Conservation (phyloP, 805 yeast genomes). For the Lipomyces oligophaga region DNA sequence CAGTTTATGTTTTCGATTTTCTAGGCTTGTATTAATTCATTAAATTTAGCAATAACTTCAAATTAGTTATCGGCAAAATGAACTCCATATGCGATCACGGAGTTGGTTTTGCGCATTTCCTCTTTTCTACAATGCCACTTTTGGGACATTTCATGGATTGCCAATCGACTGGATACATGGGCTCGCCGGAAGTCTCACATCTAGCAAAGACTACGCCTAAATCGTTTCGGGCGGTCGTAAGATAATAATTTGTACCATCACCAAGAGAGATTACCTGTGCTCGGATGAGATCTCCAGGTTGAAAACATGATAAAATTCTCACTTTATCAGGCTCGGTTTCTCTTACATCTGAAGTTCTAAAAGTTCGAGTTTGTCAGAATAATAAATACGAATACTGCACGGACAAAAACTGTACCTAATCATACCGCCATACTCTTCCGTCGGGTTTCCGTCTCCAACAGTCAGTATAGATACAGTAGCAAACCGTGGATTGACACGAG, state of each 20-base stretch:
- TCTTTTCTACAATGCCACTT: constrained; percentile 67
- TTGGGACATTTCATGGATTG: constrained; percentile 80
- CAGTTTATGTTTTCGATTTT: neutral
- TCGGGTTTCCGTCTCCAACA: constrained; percentile 48
- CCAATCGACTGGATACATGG: constrained; percentile 92
- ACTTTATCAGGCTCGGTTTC: constrained; percentile 88
- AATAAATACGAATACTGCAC: no score
- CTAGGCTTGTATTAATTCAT: neutral
- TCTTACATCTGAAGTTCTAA: constrained; percentile 56
- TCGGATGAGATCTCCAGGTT: constrained; percentile 89
- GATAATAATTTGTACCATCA: constrained; percentile 86
- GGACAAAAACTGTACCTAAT: constrained; percentile 24
- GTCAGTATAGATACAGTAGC: constrained; percentile 73
- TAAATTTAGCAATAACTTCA: no score
- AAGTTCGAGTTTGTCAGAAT: neutral
- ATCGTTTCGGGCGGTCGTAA: constrained; percentile 85
- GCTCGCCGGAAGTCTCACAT: constrained; percentile 61
- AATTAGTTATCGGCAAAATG: no score
- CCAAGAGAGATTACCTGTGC: constrained; percentile 77
- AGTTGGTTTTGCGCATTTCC: constrained; percentile 88
- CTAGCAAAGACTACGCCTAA: constrained; percentile 90
- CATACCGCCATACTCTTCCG: constrained; percentile 31
- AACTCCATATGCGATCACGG: neutral
- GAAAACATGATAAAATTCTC: constrained; percentile 69
- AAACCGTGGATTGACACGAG: constrained; percentile 61